Evolutionary conservation across 306 rosid species (phyloP).

Genomic region (Prunus mira): DNA sequence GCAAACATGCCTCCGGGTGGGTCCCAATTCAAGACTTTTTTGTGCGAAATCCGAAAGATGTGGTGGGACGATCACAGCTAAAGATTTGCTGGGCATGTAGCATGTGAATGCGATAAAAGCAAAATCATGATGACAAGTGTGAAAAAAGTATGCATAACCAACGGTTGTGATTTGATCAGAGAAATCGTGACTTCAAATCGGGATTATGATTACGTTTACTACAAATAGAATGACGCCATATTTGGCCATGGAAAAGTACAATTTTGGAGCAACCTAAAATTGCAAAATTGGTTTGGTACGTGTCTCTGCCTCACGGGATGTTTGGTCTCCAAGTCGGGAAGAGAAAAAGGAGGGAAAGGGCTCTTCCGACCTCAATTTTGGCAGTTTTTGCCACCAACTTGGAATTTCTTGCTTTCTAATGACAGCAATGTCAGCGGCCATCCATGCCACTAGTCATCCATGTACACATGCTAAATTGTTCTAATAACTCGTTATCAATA

Average conservation of each 20-base stretch:
- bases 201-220: not conserved
- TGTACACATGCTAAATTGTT: not conserved
- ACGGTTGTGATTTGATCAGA: slow-evolving; percentile 9
- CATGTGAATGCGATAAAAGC: not conserved
- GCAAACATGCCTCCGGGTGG: slow-evolving; percentile 13
- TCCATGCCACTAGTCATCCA: not conserved
- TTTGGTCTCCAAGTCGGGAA: not conserved
- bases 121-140: not conserved
- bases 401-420: not conserved
- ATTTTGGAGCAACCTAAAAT: slow-evolving; percentile 1
- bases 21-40: slow-evolving; percentile 6
- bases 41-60: not conserved
- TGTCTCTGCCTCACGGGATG: not conserved
- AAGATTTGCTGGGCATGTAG: not conserved
- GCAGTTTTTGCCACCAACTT: not conserved
- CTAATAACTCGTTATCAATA: no score
- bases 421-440: not conserved
- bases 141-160: not conserved
- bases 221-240: not conserved
- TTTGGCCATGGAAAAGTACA: not conserved
- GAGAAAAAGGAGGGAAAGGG: not conserved
- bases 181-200: not conserved
- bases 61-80: not conserved
- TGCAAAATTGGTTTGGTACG: not conserved
- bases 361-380: not conserved